Evolutionary conservation across 805 yeast genomes (phyloP).

Genomic region (Tanozyma kutaoensis): DNA sequence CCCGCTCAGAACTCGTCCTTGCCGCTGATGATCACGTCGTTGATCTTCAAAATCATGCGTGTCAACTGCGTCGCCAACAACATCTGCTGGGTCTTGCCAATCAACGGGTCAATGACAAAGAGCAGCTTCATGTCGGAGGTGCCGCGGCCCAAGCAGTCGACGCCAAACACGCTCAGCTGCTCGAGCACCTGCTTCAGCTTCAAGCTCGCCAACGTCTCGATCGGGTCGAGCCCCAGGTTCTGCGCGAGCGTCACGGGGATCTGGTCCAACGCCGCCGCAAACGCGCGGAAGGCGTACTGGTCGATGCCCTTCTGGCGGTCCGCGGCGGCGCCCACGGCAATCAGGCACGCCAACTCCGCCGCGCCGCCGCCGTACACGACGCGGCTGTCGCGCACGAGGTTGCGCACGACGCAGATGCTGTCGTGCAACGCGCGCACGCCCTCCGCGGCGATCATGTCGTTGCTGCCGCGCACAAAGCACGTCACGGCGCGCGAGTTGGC

Average conservation of each 20-base stretch:
- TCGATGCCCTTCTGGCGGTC: conserved; percentile 91
- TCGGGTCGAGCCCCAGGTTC: conserved; percentile 91
- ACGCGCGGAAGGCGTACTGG: conserved; percentile 95
- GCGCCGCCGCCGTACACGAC: conserved; percentile 99
- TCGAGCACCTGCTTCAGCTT: conserved; percentile 79
- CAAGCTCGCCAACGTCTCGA: conserved; percentile 73
- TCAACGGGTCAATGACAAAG: conserved; percentile 92
- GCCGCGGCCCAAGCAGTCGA: conserved; percentile 85
- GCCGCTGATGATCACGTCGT: conserved; percentile 88
- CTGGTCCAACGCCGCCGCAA: conserved; percentile 79
- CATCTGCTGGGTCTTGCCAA: conserved; percentile 94
- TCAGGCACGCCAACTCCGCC: conserved; percentile 86
- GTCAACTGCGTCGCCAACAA: conserved; percentile 93
- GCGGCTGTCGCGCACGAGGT: conserved; percentile 80
- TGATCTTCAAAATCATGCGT: conserved; percentile 94
- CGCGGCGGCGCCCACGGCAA: conserved; percentile 84
- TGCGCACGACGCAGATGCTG: conserved; percentile 93
- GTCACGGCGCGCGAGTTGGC: conserved; percentile 83
- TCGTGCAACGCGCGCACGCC: conserved; percentile 94
- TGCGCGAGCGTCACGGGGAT: conserved; percentile 94
- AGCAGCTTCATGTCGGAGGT: conserved; percentile 86
- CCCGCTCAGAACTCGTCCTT: conserved; percentile 48
- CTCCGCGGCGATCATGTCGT: conserved; percentile 96
- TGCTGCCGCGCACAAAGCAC: conserved; percentile 87
- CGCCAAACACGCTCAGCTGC: conserved; percentile 62